Evolutionary conservation across 2,329 filamentous ascomycete genomes (phyloP).

Genomic region (Metarhizium guizhouense): DNA sequence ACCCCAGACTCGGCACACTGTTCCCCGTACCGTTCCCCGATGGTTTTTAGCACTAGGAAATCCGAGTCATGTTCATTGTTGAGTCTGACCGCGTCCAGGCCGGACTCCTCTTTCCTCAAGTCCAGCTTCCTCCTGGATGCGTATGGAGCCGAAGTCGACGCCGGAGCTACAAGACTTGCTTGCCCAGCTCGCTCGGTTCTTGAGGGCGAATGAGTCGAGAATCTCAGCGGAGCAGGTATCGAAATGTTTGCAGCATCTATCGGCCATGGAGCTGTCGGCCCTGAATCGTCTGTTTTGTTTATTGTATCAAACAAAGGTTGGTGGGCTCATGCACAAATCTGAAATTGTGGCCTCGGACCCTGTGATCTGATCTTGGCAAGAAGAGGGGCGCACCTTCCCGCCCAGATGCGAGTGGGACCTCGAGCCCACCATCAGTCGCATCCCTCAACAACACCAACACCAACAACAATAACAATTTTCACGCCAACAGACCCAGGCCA

Average conservation of each 20-base stretch:
- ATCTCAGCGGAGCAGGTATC: neutral
- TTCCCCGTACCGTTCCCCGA: neutral
- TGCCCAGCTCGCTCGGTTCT: neutral
- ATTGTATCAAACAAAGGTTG: neutral
- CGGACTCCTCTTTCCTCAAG: neutral
- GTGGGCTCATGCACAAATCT: neutral
- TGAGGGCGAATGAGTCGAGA: neutral
- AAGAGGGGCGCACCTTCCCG: too few relatives aligned
- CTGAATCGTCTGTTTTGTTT: neutral
- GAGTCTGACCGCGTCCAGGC: neutral
- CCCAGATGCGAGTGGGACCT: too few relatives aligned
- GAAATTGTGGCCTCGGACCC: too few relatives aligned
- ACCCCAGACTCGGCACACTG: too few relatives aligned
- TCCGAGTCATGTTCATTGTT: neutral
- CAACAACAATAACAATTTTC: too few relatives aligned
- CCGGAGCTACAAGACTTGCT: neutral
- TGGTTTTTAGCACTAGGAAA: neutral
- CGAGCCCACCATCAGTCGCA: too few relatives aligned
- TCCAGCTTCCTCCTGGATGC: neutral
- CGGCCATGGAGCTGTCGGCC: neutral
- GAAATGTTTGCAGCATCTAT: neutral
- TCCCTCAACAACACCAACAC: too few relatives aligned
- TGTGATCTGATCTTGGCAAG: too few relatives aligned
- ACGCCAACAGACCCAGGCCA: too few relatives aligned
- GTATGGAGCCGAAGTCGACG: neutral